Evolutionary conservation across 225 moss, liverwort and hornwort genomes (phyloP).

Genomic region (Straminergon stramineum): DNA sequence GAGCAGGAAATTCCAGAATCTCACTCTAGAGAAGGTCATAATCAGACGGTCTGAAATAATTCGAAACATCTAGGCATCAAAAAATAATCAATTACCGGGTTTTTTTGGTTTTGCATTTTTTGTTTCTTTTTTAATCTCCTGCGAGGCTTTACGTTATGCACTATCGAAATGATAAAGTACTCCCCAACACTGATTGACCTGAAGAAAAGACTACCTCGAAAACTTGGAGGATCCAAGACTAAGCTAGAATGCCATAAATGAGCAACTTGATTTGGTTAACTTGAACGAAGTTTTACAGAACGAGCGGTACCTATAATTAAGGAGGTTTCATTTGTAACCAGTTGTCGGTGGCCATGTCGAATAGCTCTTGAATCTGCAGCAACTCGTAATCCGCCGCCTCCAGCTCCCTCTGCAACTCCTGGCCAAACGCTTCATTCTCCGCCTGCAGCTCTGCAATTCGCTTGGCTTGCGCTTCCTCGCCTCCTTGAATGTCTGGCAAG

Average conservation of each 20-base stretch:
- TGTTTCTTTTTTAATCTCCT: not conserved
- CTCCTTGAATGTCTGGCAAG: constrained; percentile 68
- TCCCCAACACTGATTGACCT: not conserved
- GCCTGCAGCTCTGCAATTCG: constrained; percentile 80
- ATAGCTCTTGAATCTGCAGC: constrained; percentile 67
- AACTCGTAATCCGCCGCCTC: constrained; percentile 73
- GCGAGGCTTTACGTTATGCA: not conserved
- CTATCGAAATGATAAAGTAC: not conserved
- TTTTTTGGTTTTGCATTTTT: no score
- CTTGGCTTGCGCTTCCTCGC: constrained; percentile 78
- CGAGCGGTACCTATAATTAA: not conserved
- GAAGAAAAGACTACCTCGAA: not conserved
- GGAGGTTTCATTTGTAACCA: constrained; percentile 86
- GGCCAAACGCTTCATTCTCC: constrained; percentile 77
- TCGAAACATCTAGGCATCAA: not conserved
- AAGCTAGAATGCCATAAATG: not conserved
- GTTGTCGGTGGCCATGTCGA: constrained; percentile 81
- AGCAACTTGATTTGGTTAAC: not conserved
- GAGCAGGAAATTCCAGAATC: not conserved
- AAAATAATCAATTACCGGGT: no score
- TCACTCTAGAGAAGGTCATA: not conserved
- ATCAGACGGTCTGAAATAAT: not conserved
- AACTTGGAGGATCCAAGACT: not conserved
- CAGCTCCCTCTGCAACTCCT: constrained; percentile 74
- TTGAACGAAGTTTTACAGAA: not conserved